Base-by-base conservation (phyloP, 1,284 basidiomycete species). In the Boletus hoseneyae region DNA sequence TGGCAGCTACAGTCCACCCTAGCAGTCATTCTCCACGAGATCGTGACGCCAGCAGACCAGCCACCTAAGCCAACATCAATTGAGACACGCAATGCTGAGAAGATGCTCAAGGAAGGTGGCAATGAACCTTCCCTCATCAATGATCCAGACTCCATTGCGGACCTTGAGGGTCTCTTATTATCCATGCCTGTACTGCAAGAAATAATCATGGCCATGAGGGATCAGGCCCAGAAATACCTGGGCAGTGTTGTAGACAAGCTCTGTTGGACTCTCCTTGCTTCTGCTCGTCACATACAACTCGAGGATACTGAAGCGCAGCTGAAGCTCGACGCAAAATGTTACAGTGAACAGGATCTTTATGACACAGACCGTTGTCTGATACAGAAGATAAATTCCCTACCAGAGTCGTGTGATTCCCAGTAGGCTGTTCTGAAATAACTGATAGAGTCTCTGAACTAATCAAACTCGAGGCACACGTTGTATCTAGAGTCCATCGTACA, bases 71-170 rank as follows among this genome's bases (percentile, higher is more conserved):
- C 52, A 0, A 61, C 62, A 6, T 8, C 41, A 15, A 8, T 33
- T 9, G 52, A 68, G 23, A 39, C 4, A 2, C 35, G 1, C 32
- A 44, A 4, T 3, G 64, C 62, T 0, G 55, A 66, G 0, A 53
- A 47, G 38, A 50, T 63, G 47, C 44, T 69, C 6, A 69, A 36
- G 43, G 66, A 66, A 1, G 53, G 60, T 13, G 18, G 45, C 9
- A 50, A 44, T 3, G 46, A 64, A 23, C 19, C 48, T 25, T 54
- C 62, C 42, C 53, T 49, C 32, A 45, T 59, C 1, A 50, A 15
- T 16, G 70, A 73, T 47, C 39, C 51, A 2, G 52, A 67, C 2
- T 74, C 74, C 42, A 48, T 75, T 6, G 35, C 49, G 0, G 48
- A 57, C 30, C 55, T 74, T 2, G 57, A 66, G 29, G 29, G 15